phyloP scores from a whole-genome alignment of 2,329 filamentous ascomycete species.

The Cordyceps militaris region DNA sequence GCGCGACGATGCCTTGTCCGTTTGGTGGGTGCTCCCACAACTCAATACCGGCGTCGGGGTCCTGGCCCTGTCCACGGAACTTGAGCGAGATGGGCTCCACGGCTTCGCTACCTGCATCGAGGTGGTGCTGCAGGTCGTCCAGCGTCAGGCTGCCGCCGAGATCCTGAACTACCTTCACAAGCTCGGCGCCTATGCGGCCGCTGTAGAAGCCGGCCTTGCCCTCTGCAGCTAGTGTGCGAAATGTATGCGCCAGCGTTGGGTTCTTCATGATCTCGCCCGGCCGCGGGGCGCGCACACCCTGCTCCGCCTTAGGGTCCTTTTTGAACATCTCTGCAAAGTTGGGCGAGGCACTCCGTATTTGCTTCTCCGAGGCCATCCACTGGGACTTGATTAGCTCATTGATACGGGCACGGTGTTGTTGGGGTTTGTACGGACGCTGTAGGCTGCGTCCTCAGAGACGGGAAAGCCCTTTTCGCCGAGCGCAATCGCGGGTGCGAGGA shows the following conservation, averaged over 20 bases:
- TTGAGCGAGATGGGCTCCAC: conserved; percentile 78
- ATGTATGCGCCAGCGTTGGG: conserved; percentile 71
- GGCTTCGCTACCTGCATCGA: conserved; percentile 61
- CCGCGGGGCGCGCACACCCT: conserved; percentile 66
- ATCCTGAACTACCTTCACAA: conserved; percentile 70
- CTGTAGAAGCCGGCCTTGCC: conserved; percentile 90
- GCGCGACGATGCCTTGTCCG: conserved; percentile 87
- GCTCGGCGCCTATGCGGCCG: conserved; percentile 71
- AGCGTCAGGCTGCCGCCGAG: conserved; percentile 72
- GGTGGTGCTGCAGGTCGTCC: conserved; percentile 73
- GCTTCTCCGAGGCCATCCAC: conserved; percentile 63
- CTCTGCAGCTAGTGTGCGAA: conserved; percentile 67
- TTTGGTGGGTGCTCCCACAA: conserved; percentile 97
- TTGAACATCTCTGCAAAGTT: conserved; percentile 88
- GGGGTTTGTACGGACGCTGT: conserved; percentile 47
- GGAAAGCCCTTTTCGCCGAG: conserved; percentile 85
- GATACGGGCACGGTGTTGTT: rapidly evolving
- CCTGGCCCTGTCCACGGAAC: conserved; percentile 57
- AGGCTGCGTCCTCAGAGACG: conserved; percentile 70
- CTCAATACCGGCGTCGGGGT: conserved; percentile 47
- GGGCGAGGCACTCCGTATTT: conserved; percentile 66
- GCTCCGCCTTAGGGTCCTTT: conserved; percentile 56
- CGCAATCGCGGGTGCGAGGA: conserved; percentile 75
- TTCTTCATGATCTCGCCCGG: conserved; percentile 88
- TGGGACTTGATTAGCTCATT: conserved; percentile 27